These are phyloP conservation scores for Hymenoscyphus salicellus DNA, from an alignment of 2,329 filamentous ascomycete species.

Conservation along the genomic window DNA sequence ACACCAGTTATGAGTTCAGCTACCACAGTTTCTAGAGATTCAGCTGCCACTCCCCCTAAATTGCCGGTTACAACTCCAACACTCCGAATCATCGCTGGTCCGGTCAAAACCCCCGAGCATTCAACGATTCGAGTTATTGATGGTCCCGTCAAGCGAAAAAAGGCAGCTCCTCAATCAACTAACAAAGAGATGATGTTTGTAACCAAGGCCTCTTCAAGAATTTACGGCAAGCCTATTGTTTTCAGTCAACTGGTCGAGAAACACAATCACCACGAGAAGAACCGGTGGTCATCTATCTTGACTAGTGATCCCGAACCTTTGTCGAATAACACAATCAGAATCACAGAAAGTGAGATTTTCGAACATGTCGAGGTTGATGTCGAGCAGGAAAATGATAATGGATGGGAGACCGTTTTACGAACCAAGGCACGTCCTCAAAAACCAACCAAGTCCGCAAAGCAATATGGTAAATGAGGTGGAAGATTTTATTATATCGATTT, in stretches of 20 bases:
- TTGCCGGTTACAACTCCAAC: slow-evolving; percentile 8
- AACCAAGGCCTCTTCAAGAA: neutral
- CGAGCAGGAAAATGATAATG: neutral
- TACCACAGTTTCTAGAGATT: neutral
- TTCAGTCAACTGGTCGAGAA: slow-evolving; percentile 4
- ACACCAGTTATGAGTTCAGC: neutral
- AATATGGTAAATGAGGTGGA: neutral
- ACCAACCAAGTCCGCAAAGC: neutral
- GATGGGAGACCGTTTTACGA: neutral
- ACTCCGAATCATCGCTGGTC: slow-evolving; percentile 5
- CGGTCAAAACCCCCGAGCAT: neutral
- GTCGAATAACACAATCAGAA: neutral
- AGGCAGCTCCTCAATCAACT: neutral
- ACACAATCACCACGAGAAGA: neutral
- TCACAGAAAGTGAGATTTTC: neutral
- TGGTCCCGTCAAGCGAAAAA: neutral
- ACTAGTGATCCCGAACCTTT: neutral
- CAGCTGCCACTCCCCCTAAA: neutral
- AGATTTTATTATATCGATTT: neutral
- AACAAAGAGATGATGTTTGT: neutral
- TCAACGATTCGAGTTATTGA: neutral
- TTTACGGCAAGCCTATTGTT: neutral
- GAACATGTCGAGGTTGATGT: neutral
- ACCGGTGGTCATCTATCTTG: neutral
- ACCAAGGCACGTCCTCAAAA: neutral